Base-by-base conservation (phyloP, 2,329 filamentous ascomycete species). In the Colletotrichum siamense region DNA sequence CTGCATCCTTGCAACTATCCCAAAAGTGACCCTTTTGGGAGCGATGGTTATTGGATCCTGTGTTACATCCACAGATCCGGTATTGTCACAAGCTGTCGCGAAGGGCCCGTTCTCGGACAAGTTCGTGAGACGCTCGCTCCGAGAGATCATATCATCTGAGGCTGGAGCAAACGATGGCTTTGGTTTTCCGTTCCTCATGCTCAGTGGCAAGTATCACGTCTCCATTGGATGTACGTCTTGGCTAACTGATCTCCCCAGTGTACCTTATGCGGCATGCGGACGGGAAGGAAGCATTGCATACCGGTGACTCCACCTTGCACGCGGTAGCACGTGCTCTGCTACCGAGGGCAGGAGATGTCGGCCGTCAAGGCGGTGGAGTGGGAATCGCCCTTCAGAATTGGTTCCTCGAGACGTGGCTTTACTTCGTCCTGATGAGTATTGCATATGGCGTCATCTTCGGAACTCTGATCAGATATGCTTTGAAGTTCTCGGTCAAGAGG, bases 21-120 rank as follows among this genome's bases (percentile, higher is more conserved):
- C 91, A 0, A 89, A 90, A 28, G 76, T 93, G 12, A 88, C 88
- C 0, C 84, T 91, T 16, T 84, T 91, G 3, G 85, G 89, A 4
- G 87, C 89, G 2, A 83, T 93, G 55, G 90, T 91, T 24, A 91
- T 93, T 75, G 91, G 87, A 4, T 90, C 91, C 0, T 92, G 90
- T 67, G 91, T 92, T 13, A 92, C 91, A 5, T 92, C 88, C 72
- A 93, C 91, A 0, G 92, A 93, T 76, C 91, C 91, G 0, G 86
- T 93, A n/a, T 84, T 93, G 7, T 92, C 91, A 0, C 91, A 92
- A 79, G 90, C 91, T 30, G 87, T 93, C 18, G 92, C 91, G 22
- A 93, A 93, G 80, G 91, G 91, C 0, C 89, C 90, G 0, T 92
- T 93, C 78, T 87, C 92, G 0, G 91, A 93, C 79, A 92, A 91